Evolutionary conservation across 768 basidiomycete genomes (phyloP).

Genomic region (Xanthoconium stramineum): DNA sequence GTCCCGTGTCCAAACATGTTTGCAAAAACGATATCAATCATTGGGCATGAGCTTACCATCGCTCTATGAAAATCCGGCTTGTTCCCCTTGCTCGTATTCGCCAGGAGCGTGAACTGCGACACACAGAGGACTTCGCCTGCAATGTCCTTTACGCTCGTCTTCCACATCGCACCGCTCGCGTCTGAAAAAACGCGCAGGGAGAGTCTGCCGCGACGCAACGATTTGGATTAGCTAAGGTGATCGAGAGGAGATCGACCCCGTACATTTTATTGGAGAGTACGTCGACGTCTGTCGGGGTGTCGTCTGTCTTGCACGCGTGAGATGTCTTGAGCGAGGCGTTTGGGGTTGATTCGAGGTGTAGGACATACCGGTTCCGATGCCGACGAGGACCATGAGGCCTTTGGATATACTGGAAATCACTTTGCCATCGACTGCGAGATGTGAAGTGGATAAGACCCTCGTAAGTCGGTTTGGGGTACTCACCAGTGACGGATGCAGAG

Average conservation of each 20-base stretch:
- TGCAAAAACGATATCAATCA: neutral
- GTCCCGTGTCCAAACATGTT: conserved; percentile 29
- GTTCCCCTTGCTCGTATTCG: conserved; percentile 82
- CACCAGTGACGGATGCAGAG: conserved; percentile 83
- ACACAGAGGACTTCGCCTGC: conserved; percentile 91
- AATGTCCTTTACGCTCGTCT: conserved; percentile 80
- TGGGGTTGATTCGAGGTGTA: neutral
- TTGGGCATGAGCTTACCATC: conserved; percentile 57
- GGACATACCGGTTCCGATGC: conserved; percentile 71
- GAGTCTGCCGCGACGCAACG: conserved; percentile 44
- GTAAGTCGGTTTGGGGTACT: conserved; percentile 7
- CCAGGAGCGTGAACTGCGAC: conserved; percentile 90
- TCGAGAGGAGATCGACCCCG: neutral
- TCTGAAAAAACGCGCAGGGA: conserved; percentile 72
- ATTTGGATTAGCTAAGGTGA: conserved; percentile 6
- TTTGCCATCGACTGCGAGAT: conserved; percentile 66
- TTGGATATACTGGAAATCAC: conserved; percentile 78
- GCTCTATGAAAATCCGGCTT: conserved; percentile 93
- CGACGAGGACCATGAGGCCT: conserved; percentile 88
- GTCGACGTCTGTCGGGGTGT: conserved; percentile 71
- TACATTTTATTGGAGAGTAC: conserved; percentile 82
- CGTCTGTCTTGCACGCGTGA: conserved; percentile 57
- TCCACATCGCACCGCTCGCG: conserved; percentile 72
- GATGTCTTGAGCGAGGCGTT: conserved; percentile 2
- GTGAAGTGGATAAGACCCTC: neutral